Conservation (phyloP, 2,329 filamentous ascomycete species). For the Aspergillus sp. region DNA sequence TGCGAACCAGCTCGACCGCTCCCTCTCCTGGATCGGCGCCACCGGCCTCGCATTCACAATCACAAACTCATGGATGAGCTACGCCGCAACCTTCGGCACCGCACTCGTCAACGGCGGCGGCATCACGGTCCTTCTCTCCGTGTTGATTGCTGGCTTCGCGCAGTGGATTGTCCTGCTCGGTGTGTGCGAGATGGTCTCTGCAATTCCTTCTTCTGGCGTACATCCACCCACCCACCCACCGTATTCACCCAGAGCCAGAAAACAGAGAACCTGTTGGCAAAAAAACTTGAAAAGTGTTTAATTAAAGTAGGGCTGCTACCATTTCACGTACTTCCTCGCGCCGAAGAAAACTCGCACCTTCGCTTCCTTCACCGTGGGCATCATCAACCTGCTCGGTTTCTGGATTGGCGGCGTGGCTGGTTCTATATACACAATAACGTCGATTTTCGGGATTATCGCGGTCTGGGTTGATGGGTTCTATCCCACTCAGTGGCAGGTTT, state of each 20-base stretch:
- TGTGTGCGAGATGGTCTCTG: slow-evolving; percentile 14
- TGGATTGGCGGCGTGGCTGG: slow-evolving; percentile 21
- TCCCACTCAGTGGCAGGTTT: slow-evolving; percentile 18
- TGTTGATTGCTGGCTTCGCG: slow-evolving; percentile 18
- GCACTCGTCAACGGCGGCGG: slow-evolving; percentile 24
- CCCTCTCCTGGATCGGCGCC: slow-evolving; percentile 25
- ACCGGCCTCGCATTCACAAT: slow-evolving; percentile 29
- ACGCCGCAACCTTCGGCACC: slow-evolving; percentile 24
- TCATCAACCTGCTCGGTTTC: slow-evolving; percentile 26
- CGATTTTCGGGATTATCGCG: slow-evolving; percentile 16
- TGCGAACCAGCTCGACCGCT: slow-evolving; percentile 6
- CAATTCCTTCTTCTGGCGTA: slow-evolving; percentile 17
- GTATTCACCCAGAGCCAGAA: too few relatives aligned
- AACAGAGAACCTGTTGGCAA: too few relatives aligned
- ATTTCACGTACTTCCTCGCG: slow-evolving; percentile 29
- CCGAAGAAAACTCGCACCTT: slow-evolving; percentile 22
- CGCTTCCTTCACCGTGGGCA: slow-evolving; percentile 25
- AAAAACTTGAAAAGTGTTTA: too few relatives aligned
- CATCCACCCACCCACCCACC: not conserved
- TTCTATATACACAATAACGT: slow-evolving; percentile 16
- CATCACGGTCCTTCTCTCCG: slow-evolving; percentile 22
- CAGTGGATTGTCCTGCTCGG: slow-evolving; percentile 25
- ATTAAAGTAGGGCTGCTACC: slow-evolving; percentile 28
- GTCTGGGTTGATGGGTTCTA: slow-evolving; percentile 15
- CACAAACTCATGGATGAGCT: slow-evolving; percentile 25